phyloP scores from a whole-genome alignment of 352 stramenopile genomes.

The Peronospora destructor region DNA sequence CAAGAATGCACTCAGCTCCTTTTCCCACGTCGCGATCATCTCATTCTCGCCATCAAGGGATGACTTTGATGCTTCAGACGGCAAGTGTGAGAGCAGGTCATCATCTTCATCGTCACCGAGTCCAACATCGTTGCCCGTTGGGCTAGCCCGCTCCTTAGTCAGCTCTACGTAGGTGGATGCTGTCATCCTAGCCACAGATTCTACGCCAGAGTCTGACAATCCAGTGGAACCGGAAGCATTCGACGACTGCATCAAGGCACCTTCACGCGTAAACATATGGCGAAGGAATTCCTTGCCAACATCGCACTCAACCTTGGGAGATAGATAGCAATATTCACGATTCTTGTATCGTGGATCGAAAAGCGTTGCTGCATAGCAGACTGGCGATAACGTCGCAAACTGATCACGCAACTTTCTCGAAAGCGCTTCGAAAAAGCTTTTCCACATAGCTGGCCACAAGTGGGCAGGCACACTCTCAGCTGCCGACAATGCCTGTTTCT shows the following conservation, averaged over 20 bases:
- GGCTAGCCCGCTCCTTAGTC: slow-evolving; percentile 19
- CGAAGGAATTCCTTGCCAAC: slow-evolving; percentile 51
- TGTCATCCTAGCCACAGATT: slow-evolving; percentile 21
- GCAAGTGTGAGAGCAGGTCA: slow-evolving; percentile 61
- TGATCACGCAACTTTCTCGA: slow-evolving; percentile 46
- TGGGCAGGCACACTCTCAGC: slow-evolving; percentile 29
- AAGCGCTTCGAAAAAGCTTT: slow-evolving; percentile 53
- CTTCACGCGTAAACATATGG: slow-evolving; percentile 39
- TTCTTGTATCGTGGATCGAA: slow-evolving; percentile 80
- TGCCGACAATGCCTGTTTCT: slow-evolving; percentile 43
- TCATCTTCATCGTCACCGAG: slow-evolving; percentile 58
- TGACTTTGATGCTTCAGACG: slow-evolving; percentile 51
- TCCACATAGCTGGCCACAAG: slow-evolving; percentile 40
- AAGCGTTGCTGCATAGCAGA: slow-evolving; percentile 66
- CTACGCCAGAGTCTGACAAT: slow-evolving; percentile 10
- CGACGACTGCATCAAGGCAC: slow-evolving; percentile 20
- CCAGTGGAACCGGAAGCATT: slow-evolving; percentile 12
- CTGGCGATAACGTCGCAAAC: slow-evolving; percentile 42
- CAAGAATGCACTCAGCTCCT: slow-evolving; percentile 66
- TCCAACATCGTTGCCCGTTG: slow-evolving; percentile 17
- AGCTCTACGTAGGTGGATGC: slow-evolving; percentile 24
- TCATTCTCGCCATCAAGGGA: slow-evolving; percentile 38
- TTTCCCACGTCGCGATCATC: slow-evolving; percentile 60
- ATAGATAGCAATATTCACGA: slow-evolving; percentile 70
- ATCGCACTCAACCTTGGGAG: slow-evolving; percentile 43